Base-by-base conservation (phyloP, 371 early-diverging fungal species). In the Mortierella sp. region DNA sequence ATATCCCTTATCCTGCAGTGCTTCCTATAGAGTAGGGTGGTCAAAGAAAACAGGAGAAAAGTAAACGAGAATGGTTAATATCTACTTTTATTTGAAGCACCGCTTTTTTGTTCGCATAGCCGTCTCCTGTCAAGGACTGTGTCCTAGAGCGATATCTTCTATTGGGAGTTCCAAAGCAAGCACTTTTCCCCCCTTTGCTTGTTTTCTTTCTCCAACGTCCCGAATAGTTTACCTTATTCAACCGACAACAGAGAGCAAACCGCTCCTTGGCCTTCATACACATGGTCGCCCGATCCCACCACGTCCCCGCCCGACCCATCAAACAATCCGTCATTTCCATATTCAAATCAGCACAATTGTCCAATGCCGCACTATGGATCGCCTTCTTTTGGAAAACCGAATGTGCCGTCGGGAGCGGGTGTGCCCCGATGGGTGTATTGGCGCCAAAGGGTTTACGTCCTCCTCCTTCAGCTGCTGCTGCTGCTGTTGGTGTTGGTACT, bases 231-330 rank as follows among this genome's bases (percentile, higher is more conserved):
- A 90, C 91, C 88, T 89, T 92, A 79, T 92, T 92, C 55, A 88
- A 65, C 10, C 89, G 87, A 70, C 86, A 92, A 71, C 93, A 93
- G 24, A 82, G 79, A 89, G 91, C 91, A 74, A 93, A 90, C 65
- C 74, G 84, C 52, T 91, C 90, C 63, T 92, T 92, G 78, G 91
- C 91, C 70, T 90, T 89, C 84, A 92, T 91, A 76, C 93, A 93
- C 92, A 93, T 91, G 38, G 89, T 90, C 2, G 92, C 92, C 68
- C 91, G 92, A 60, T 93, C 93, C 92, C 92, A 92, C 92, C 92
- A 92, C 13, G 92, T 90, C 9, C 93, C 93, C 42, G 91, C 77
- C 63, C 89, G 84, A n/a, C 86, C 86, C 68, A 73, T 26, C 9
- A 93, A 89, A 72, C 93, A 93, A 21, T 84, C 88, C 60, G 90